phyloP scores from a whole-genome alignment of 345 rosid genomes.

The Boechera retrofracta region DNA sequence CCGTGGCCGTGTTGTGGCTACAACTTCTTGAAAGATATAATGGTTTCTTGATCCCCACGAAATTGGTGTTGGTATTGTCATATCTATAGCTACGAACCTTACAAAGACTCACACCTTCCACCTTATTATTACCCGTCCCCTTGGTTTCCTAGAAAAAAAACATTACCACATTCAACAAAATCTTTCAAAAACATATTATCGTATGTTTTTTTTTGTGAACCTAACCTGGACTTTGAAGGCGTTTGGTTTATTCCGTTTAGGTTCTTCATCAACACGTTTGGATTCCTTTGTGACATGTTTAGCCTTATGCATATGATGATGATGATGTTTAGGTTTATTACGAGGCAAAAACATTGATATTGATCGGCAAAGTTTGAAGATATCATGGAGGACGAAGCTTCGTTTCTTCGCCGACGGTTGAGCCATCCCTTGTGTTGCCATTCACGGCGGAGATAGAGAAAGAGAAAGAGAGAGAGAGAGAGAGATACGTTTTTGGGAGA shows the following conservation, averaged over 20 bases:
- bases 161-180: background rate
- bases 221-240: conserved; percentile 5
- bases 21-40: conserved; percentile 50
- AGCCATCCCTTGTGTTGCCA: conserved; percentile 43
- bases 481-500: conserved; percentile 16
- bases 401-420: conserved; percentile 42
- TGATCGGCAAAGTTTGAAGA: conserved; percentile 46
- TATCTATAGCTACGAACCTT: conserved; percentile 47
- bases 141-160: conserved; percentile 24
- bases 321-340: conserved; percentile 38
- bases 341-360: conserved; percentile 39
- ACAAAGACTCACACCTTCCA: conserved; percentile 44
- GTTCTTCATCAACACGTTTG: conserved; percentile 24
- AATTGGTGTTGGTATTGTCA: conserved; percentile 21
- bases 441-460: conserved; percentile 34
- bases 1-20: conserved; percentile 45
- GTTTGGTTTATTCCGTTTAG: background rate
- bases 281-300: conserved; percentile 18
- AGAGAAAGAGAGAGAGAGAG: conserved; percentile 7
- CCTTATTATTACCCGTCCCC: conserved; percentile 17
- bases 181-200: background rate
- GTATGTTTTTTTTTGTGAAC: background rate
- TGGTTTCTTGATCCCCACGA: conserved; percentile 28
- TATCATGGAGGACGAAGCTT: conserved; percentile 40
- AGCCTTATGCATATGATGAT: conserved; percentile 12